Evolutionary conservation across 495 filamentous ascomycete species (phyloP), one percentile per base, ranked within the genome.

Genomic region (Articulospora tetracladia): DNA sequence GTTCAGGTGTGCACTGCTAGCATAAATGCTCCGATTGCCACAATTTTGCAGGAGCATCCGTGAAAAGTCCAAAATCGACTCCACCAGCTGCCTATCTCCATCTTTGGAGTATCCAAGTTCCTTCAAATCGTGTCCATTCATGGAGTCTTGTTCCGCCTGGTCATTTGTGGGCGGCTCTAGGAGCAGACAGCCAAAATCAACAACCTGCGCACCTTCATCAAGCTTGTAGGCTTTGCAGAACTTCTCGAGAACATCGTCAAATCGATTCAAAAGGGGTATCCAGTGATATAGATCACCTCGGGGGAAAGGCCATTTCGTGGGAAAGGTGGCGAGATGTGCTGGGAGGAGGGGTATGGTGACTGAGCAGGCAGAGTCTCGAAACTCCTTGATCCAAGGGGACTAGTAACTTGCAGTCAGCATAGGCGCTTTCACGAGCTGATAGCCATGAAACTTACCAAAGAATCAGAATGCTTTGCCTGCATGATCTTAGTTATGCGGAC

Each of bases 261-360:
- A 98, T 60, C 93, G 87, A 74, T 99, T 93, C 49, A 99, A 77
- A 41, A 96, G 80, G 30, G 90, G 86, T 68, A 98, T 97, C 95
- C 95, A 99, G 78, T 99, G 92, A 68, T 98, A 98, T 46, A 98
- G 79, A 67, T 99, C 95, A 49, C 95, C 95, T 71, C 94, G 83
- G n/a, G 93, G 93, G 68, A 97, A 97, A 25, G 90, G 90, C 95
- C 93, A 98, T 82, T 85, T 79, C 57, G 83, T 82, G 61, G 93
- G 91, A 71, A 98, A 97, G 63, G 81, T 83, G 62, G 78, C 75
- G 53, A 99, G 86, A 65, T 89, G 83, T 57, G 80, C 72, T 57
- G 92, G 90, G 66, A 99, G 81, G 62, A 90, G 81, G 64, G 85
- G 81, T 64, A 97, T 74, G 17, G 92, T 82, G 66, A 86, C 75